Conservation (phyloP, 2,329 filamentous ascomycete species). For the Colletotrichum sublineola region DNA sequence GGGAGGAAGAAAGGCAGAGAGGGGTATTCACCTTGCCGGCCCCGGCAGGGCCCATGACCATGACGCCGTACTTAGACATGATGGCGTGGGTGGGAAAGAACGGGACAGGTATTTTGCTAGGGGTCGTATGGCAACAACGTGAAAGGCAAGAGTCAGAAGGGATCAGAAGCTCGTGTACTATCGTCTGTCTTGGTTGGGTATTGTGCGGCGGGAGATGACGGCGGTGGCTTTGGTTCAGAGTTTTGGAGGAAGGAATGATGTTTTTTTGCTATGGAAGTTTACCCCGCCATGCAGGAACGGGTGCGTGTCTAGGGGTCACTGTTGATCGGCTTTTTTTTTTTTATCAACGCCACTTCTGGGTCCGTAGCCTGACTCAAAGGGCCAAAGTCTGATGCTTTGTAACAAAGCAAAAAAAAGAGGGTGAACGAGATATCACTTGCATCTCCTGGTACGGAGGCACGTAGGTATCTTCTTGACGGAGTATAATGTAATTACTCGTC, state of each 20-base stretch:
- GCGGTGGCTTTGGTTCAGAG: constrained; percentile 2
- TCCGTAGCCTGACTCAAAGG: not conserved
- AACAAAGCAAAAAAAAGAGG: not conserved
- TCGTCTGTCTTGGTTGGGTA: not conserved
- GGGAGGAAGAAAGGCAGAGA: not conserved
- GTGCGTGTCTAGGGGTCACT: constrained; percentile 34
- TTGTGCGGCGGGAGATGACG: not conserved
- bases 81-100: constrained; percentile 44
- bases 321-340: constrained; percentile 21
- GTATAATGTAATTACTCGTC: not conserved
- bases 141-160: constrained; percentile 14
- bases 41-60: constrained; percentile 96
- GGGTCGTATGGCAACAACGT: constrained; percentile 17
- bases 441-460: no score
- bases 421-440: not conserved
- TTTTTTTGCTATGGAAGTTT: constrained; percentile 32
- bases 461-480: not conserved
- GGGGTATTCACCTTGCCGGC: constrained; percentile 80
- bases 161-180: not conserved
- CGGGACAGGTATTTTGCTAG: not conserved
- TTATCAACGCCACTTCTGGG: constrained; percentile 20
- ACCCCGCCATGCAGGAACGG: constrained; percentile 44
- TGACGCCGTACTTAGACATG: constrained; percentile 95
- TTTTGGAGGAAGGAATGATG: constrained; percentile 26
- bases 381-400: not conserved